A percentile compares a stretch with the other conserved stretches of the same genome.
These are phyloP conservation scores for Aegilops bicornis DNA, from an alignment of 176 grass and related monocot genomes.

Conservation along the genomic window DNA sequence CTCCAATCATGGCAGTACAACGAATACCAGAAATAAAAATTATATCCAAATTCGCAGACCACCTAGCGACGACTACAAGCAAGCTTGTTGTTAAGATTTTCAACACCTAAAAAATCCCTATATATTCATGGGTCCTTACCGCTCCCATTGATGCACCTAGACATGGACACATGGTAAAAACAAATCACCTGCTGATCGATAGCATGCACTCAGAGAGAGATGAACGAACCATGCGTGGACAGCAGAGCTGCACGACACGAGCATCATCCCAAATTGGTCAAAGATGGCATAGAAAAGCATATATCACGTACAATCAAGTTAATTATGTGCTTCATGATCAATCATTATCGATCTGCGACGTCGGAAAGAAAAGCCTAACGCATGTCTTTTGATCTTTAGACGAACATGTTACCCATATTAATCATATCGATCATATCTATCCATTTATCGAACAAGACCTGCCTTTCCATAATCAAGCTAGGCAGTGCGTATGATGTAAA, in stretches of 20 bases:
- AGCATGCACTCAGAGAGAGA: too few relatives aligned
- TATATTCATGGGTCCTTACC: too few relatives aligned
- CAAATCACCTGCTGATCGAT: too few relatives aligned
- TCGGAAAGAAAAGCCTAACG: conserved; percentile 1
- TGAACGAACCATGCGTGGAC: not conserved
- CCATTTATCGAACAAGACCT: not conserved
- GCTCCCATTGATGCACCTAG: too few relatives aligned
- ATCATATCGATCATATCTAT: not conserved
- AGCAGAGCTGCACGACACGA: not conserved
- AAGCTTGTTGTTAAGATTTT: too few relatives aligned
- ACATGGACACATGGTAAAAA: too few relatives aligned
- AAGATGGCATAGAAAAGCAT: not conserved
- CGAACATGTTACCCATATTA: not conserved
- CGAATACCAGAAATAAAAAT: too few relatives aligned
- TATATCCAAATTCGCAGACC: too few relatives aligned
- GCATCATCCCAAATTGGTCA: not conserved
- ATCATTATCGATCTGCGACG: conserved; percentile 32
- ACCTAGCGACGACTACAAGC: too few relatives aligned
- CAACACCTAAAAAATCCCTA: too few relatives aligned
- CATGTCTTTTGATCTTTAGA: conserved; percentile 21
- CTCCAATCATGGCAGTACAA: too few relatives aligned
- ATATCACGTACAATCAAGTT: not conserved
- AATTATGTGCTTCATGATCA: conserved; percentile 34
- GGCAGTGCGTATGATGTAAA: conserved; percentile 2
- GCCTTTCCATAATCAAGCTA: not conserved